Evolutionary conservation across 192 early-diverging fungal species (phyloP), one percentile per base, ranked within the genome.

Genomic region (Paraglomus brasilianum): DNA sequence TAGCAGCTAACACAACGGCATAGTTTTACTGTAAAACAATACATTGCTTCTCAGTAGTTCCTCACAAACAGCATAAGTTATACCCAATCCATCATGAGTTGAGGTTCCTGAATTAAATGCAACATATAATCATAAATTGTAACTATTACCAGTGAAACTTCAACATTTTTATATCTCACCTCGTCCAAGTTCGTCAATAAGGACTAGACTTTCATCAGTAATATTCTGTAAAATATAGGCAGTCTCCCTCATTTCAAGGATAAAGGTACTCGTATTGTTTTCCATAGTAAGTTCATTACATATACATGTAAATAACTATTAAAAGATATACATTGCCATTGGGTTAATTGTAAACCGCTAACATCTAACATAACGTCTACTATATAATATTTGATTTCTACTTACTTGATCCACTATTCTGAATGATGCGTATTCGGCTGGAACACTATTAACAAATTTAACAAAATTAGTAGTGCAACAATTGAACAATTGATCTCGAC

Each of bases 131-230:
- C 15, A 9, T 46, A 53, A 22, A 19, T 41, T 43, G 24, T 42
- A 17, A 70, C 11, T 24, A 22, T 15, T 14, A 30, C 3, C 9
- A 50, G 13, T 66, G 17, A 42, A 53, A 46, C 42, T 43, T 30
- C 30, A 30, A 3, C 30, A 30, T 30, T 30, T 30, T 30, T n/a
- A 21, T 78, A 14, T 24, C 22, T 44, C 51, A 73, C 78, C 78
- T 77, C 95, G 72, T 11, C 94, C 95, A 19, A 98, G 85, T 80
- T 98, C 95, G 74, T 98, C 95, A 71, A 98, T 91, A 50, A 95
- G 75, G 0, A 98, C 85, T 56, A 98, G 73, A 45, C 86, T 87
- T 48, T 83, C 72, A 36, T 82, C 75, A 36, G 86, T 87, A 21
- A 85, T 84, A 69, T 90, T 85, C 51, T 89, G 79, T 63, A 97